Conservation (phyloP, 2,329 filamentous ascomycete species). For the Macroventuria anomochaeta region DNA sequence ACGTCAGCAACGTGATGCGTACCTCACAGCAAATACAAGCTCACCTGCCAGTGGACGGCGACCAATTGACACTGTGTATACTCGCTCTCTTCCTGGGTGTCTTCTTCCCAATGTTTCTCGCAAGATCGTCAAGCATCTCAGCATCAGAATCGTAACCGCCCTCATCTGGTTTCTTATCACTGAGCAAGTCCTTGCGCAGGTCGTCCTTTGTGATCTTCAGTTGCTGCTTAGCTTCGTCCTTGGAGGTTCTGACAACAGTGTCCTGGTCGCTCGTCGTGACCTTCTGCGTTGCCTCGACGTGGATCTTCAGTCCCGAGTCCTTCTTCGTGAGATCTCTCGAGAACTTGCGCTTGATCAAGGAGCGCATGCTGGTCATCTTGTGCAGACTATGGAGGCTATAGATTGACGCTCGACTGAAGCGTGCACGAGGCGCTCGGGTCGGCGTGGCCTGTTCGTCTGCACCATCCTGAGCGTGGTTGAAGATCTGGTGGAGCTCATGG, state of each 20-base stretch:
- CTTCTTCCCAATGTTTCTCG: slow-evolving; percentile 38
- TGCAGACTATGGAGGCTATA: slow-evolving; percentile 44
- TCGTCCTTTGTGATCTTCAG: slow-evolving; percentile 41
- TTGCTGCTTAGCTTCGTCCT: slow-evolving; percentile 28
- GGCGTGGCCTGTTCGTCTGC: slow-evolving; percentile 21
- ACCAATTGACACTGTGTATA: slow-evolving; percentile 47
- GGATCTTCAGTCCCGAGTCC: slow-evolving; percentile 6
- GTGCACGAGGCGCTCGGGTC: slow-evolving; percentile 22
- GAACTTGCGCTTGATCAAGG: slow-evolving; percentile 42
- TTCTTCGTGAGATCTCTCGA: slow-evolving; percentile 36
- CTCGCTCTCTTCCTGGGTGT: slow-evolving; percentile 42
- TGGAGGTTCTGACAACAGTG: slow-evolving; percentile 36
- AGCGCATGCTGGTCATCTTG: slow-evolving; percentile 46
- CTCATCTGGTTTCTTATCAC: slow-evolving; percentile 40
- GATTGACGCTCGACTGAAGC: slow-evolving; percentile 36
- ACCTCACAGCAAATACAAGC: neutral
- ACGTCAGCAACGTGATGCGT: slow-evolving; percentile 16
- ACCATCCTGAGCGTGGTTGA: slow-evolving; percentile 35
- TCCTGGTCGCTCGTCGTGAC: slow-evolving; percentile 13
- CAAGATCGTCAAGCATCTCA: slow-evolving; percentile 42
- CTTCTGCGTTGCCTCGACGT: slow-evolving; percentile 15
- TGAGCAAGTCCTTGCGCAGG: slow-evolving; percentile 42
- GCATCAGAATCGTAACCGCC: slow-evolving; percentile 51
- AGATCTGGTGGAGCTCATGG: slow-evolving; percentile 44
- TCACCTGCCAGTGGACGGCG: slow-evolving; percentile 37